Conservation (phyloP, 495 filamentous ascomycete genomes). For the Neurospora africana region DNA sequence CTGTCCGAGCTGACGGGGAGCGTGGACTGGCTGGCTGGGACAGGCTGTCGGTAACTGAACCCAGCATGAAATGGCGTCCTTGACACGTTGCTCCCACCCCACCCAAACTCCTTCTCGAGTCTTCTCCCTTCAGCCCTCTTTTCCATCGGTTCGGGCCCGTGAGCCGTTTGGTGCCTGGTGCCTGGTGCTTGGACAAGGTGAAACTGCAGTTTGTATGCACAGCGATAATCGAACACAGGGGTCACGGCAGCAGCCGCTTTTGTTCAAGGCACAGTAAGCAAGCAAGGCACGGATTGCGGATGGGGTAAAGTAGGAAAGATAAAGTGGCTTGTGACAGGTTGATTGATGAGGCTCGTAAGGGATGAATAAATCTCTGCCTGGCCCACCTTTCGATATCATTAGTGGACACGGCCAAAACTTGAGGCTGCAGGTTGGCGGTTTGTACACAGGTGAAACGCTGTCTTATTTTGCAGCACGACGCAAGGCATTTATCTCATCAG, state of each 20-base stretch:
- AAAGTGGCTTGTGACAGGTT: not conserved
- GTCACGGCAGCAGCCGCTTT: not conserved
- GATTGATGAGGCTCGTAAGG: not conserved
- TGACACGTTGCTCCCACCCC: not conserved
- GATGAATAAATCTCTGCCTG: not conserved
- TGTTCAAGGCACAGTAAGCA: not conserved
- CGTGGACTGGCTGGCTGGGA: not conserved
- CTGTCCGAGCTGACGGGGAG: not conserved
- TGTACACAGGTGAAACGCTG: not conserved
- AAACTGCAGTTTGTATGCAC: not conserved
- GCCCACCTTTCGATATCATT: not conserved
- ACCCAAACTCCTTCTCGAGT: not conserved
- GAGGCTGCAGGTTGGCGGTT: not conserved
- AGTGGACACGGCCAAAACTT: not conserved
- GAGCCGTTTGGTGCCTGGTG: not conserved
- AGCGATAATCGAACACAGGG: not conserved
- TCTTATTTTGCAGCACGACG: not conserved
- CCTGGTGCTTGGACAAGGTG: not conserved
- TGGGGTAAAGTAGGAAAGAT: not conserved
- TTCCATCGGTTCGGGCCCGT: not conserved
- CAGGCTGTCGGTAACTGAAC: not conserved
- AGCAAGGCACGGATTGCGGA: not conserved
- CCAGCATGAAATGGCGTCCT: not conserved
- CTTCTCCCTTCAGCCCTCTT: not conserved
- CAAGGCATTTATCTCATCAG: not conserved